Evolutionary conservation across 2,329 filamentous ascomycete species (phyloP), one percentile per base, ranked within the genome.

Genomic region (Ceratocystis albifundus): DNA sequence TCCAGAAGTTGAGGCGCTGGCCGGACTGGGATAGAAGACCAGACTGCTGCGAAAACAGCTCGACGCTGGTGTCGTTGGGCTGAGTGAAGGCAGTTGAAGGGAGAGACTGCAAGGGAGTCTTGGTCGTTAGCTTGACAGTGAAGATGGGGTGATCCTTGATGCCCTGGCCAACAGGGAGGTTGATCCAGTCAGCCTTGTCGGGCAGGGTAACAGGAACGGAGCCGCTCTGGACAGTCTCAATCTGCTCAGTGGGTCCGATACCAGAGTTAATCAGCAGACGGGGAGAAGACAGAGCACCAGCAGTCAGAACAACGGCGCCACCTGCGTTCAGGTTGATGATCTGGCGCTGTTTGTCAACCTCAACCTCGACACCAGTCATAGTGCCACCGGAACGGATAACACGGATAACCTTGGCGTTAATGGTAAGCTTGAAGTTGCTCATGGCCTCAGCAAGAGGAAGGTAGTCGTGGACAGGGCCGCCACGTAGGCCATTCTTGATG

Each of bases 381-480:
- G 81, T 80, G 62, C 83, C 81, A 1, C 83, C 84, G 15, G 77
- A 78, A 15, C 88, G 84, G n/a, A 88, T 75, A n/a, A 89, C 80
- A 41, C 86, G 81, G 70, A 82, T 80, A 20, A 88, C 86, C 59
- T 82, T 80, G 3, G 86, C 87, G 72, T 86, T 84, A 30, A 82
- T 81, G 78, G 83, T 84, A 63, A 90, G 76, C 64, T 82, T 79
- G 75, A 90, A 90, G 75, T 89, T 88, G 50, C 77, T 74, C 68
- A 84, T 79, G 48, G 76, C 76, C 62, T 79, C 77, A 1, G 86
- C 85, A 17, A 80, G 78, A 3, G 85, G 83, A 1, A 90, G 81
- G 71, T 90, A 90, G 0, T 88, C 88, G 10, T 84, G 84, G 72
- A 90, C 77, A 15, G 87, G 87, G 0, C 88, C 88, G 57, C 84